Evolutionary conservation across 2,329 filamentous ascomycete species (phyloP).

Genomic region (Xylariaceae sp.): DNA sequence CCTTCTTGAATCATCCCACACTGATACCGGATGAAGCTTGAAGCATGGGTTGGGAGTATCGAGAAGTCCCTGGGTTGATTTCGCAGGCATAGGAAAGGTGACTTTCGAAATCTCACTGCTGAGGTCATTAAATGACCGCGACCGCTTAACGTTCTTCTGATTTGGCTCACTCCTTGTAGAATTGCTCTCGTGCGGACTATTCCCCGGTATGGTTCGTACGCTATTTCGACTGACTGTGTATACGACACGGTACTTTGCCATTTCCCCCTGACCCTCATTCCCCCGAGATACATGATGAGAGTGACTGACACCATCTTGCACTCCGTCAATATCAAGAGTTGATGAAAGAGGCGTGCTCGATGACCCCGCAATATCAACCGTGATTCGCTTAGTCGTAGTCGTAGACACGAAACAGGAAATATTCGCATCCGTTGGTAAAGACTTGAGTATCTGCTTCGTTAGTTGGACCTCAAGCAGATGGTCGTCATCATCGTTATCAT

Average conservation of each 20-base stretch:
- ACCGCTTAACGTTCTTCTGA: constrained; percentile 17
- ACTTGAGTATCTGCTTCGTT: constrained; percentile 49
- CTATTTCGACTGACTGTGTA: constrained; percentile 54
- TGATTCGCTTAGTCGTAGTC: constrained; percentile 57
- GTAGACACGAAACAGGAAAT: constrained; percentile 57
- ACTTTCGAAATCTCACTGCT: constrained; percentile 6
- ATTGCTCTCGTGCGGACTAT: constrained; percentile 26
- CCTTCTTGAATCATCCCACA: constrained; percentile 16
- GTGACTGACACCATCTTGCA: constrained; percentile 40
- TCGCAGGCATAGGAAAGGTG: constrained; percentile 27
- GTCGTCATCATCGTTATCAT: constrained; percentile 41
- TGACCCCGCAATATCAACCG: constrained; percentile 55
- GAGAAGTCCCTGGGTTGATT: constrained; percentile 19
- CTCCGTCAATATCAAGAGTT: constrained; percentile 54
- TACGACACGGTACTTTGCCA: constrained; percentile 49
- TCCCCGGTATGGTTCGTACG: constrained; percentile 38
- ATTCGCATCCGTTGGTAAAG: constrained; percentile 51
- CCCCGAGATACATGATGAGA: constrained; percentile 19
- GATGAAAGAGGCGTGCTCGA: constrained; percentile 47
- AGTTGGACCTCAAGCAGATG: constrained; percentile 43
- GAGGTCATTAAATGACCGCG: constrained; percentile 7
- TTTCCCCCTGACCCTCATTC: constrained; percentile 22
- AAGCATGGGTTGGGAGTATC: constrained; percentile 5
- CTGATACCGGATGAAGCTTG: constrained; percentile 8
- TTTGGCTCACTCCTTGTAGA: constrained; percentile 24